Evolutionary conservation across 1,284 basidiomycete species (phyloP).

Genomic region (Apiotrichum gracile): DNA sequence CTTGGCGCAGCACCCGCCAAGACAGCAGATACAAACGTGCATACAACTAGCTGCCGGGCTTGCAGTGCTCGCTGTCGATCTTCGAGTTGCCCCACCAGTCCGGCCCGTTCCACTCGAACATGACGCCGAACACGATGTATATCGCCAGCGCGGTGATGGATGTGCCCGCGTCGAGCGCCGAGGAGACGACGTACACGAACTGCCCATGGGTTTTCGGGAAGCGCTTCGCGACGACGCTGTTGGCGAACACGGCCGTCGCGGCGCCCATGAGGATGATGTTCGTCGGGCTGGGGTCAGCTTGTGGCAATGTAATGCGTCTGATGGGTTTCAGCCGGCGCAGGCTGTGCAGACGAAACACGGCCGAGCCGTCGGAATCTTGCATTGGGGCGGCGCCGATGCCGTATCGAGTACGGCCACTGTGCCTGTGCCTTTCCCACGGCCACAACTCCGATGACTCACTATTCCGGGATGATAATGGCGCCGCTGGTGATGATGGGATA

Average conservation of each 20-base stretch:
- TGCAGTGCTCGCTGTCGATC: conserved; percentile 46
- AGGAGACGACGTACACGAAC: conserved; percentile 44
- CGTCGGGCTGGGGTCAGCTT: conserved; percentile 40
- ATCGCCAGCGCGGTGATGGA: conserved; percentile 49
- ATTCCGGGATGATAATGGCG: conserved; percentile 46
- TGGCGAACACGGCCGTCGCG: conserved; percentile 44
- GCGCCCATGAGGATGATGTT: conserved; percentile 51
- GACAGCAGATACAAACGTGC: too few relatives aligned
- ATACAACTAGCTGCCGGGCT: conserved; percentile 26
- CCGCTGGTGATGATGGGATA: conserved; percentile 51
- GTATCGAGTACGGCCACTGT: too few relatives aligned
- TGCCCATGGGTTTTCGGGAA: conserved; percentile 33
- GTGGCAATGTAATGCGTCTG: neutral
- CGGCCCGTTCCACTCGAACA: conserved; percentile 30
- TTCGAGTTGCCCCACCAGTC: conserved; percentile 45
- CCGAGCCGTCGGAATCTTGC: too few relatives aligned
- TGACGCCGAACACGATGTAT: conserved; percentile 46
- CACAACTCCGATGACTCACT: conserved; percentile 32
- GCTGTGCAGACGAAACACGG: too few relatives aligned
- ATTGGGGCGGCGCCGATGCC: too few relatives aligned
- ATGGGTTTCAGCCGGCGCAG: neutral
- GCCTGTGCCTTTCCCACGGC: too few relatives aligned
- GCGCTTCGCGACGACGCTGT: conserved; percentile 41
- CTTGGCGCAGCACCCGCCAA: too few relatives aligned
- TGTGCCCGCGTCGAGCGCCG: conserved; percentile 50